A percentile compares a stretch with the other conserved stretches of the same genome.
phyloP scores from a whole-genome alignment of 768 basidiomycete genomes.

The Postia placenta region DNA sequence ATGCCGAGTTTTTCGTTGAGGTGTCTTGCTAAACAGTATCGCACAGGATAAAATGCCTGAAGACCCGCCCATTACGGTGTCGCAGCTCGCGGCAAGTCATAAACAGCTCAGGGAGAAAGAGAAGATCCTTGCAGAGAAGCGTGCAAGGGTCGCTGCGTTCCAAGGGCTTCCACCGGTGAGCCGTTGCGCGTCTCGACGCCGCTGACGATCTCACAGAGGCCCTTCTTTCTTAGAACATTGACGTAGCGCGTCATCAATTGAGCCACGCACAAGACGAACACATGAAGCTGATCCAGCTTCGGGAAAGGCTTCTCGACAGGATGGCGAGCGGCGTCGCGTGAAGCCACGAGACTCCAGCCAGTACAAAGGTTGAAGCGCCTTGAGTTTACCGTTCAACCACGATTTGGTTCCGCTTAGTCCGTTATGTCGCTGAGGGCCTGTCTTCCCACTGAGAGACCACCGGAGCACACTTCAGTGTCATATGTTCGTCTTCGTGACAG shows the following conservation, averaged over 20 bases:
- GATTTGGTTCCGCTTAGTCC: too few species aligned
- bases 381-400: too few species aligned
- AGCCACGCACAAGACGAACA: constrained; percentile 35
- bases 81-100: constrained; percentile 33
- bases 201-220: not conserved
- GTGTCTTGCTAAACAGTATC: too few species aligned
- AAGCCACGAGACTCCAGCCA: too few species aligned
- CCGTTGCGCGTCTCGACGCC: not conserved
- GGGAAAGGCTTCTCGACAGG: constrained; percentile 38
- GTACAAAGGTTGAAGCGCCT: too few species aligned
- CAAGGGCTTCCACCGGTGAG: constrained; percentile 45
- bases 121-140: constrained; percentile 36
- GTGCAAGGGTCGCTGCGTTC: constrained; percentile 39
- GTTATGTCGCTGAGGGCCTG: too few species aligned
- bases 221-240: constrained; percentile 32
- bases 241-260: constrained; percentile 39
- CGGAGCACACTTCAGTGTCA: too few species aligned
- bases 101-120: constrained; percentile 31
- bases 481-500: too few species aligned
- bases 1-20: too few species aligned
- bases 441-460: too few species aligned
- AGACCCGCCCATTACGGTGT: constrained; percentile 28
- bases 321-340: constrained; percentile 37
- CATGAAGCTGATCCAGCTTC: constrained; percentile 38
- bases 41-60: constrained; percentile 26